phyloP scores from a whole-genome alignment of 768 basidiomycete species.

The Lyophyllum semitale region DNA sequence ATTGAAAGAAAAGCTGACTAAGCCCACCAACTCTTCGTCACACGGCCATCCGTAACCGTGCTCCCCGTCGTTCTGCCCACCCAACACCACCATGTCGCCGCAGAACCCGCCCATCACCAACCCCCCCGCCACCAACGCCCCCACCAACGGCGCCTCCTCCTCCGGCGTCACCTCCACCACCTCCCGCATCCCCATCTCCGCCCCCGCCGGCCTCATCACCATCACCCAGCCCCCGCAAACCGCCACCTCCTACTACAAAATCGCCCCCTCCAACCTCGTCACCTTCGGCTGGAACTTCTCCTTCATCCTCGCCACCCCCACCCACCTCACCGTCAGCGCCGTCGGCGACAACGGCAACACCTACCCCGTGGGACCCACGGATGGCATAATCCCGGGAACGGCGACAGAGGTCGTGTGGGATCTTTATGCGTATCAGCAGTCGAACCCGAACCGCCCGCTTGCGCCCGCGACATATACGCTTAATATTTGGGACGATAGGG shows the following conservation, averaged over 20 bases:
- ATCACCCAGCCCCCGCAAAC: conserved; percentile 84
- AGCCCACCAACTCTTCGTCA: background rate
- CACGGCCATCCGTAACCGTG: conserved; percentile 8
- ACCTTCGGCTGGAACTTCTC: conserved; percentile 95
- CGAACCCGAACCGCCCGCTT: conserved; percentile 61
- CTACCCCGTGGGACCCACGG: conserved; percentile 81
- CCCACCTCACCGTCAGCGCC: conserved; percentile 78
- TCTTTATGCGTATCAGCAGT: conserved; percentile 70
- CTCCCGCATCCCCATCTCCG: conserved; percentile 45
- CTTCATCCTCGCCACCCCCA: conserved; percentile 67
- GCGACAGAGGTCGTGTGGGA: conserved; percentile 82
- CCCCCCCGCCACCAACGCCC: background rate
- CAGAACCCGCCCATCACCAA: background rate
- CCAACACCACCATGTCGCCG: conserved; percentile 4
- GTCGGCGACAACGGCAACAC: conserved; percentile 87
- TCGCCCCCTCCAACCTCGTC: conserved; percentile 69
- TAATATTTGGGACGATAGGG: conserved; percentile 80
- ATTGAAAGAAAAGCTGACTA: conserved; percentile 19
- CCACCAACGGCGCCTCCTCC: conserved; percentile 7
- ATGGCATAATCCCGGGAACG: conserved; percentile 70
- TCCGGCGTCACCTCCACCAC: conserved; percentile 9
- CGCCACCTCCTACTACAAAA: conserved; percentile 86
- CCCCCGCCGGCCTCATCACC: conserved; percentile 64
- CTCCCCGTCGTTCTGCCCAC: background rate
- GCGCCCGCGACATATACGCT: conserved; percentile 78